Base-by-base conservation (phyloP, 768 basidiomycete species). In the Collybia nuda region DNA sequence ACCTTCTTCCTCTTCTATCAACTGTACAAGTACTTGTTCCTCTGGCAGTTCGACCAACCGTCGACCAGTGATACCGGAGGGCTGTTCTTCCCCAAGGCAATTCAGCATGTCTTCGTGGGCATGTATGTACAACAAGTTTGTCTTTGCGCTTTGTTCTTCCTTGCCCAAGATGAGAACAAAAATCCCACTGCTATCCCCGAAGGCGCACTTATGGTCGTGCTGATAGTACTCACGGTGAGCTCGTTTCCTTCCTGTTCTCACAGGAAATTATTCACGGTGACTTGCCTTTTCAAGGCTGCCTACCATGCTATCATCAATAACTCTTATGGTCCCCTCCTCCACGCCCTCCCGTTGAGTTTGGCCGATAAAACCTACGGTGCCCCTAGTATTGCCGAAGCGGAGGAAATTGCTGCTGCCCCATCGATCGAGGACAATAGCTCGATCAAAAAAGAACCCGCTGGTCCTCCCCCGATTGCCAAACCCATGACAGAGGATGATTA, bases 71-170 rank as follows among this genome's bases (percentile, higher is more conserved):
- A 97, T 48, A 96, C 93, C 0, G 96, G 96, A 32, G 97, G 97
- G 0, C 64, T 91, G 43, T 98, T 97, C 77, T 98, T 93, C 78
- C 95, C 95, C 19, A 90, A 86, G 67, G 96, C 97, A 4, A 82
- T 98, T 22, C 85, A 90, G 43, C 97, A 98, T 62, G 62, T 96
- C 24, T 98, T 98, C 56, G 92, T 94, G 18, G 97, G 96, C 2
- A 60, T 98, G 64, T 99, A 99, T 64, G 78, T 99, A 40, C 82
- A 95, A 65, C 86, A 97, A 22, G 40, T 59, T 5, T 57, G 54
- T 47, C 41, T 58, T 17, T 64, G 62, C 56, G 56, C 35, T 43
- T 49, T 55, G 40, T 58, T 98, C 80, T 98, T 99, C 86, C 78
- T 99, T 6, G 82, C 86, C 1, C 74, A 70, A 47, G 69, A 93